Percentiles rank a stretch among this genome's conserved stretches.
These are phyloP conservation scores for Rhodocollybia butyracea DNA, from an alignment of 768 basidiomycete species.

Conservation along the genomic window DNA sequence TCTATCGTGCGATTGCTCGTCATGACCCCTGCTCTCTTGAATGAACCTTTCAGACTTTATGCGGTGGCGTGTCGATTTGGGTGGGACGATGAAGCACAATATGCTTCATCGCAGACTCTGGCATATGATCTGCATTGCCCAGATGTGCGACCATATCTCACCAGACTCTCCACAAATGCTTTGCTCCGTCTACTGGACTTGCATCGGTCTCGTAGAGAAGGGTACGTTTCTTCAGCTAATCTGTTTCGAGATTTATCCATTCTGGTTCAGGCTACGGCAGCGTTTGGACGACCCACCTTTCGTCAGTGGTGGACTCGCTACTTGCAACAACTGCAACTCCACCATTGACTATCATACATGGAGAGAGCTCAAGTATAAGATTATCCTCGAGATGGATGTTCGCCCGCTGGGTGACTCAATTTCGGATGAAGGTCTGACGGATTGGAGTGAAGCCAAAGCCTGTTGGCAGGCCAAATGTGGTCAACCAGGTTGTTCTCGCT, in stretches of 20 bases:
- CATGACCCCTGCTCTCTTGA: slow-evolving; percentile 46
- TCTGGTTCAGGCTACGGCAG: slow-evolving; percentile 30
- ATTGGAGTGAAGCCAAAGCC: slow-evolving; percentile 56
- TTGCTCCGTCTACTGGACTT: slow-evolving; percentile 53
- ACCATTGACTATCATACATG: slow-evolving; percentile 56
- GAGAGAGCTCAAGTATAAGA: slow-evolving; percentile 59
- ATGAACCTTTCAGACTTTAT: slow-evolving; percentile 52
- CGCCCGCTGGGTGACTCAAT: slow-evolving; percentile 61
- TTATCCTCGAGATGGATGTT: slow-evolving; percentile 54
- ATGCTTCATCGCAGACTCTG: slow-evolving; percentile 56
- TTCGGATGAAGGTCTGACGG: slow-evolving; percentile 39
- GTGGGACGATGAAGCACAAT: slow-evolving; percentile 54
- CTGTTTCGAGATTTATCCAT: neutral
- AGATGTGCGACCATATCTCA: slow-evolving; percentile 40
- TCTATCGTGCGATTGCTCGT: slow-evolving; percentile 59
- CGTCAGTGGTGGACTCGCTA: slow-evolving; percentile 40
- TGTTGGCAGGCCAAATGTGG: slow-evolving; percentile 61
- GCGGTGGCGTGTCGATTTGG: slow-evolving; percentile 53
- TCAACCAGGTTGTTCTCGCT: slow-evolving; percentile 38
- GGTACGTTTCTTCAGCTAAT: slow-evolving; percentile 18
- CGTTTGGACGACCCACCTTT: slow-evolving; percentile 58
- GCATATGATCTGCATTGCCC: slow-evolving; percentile 46
- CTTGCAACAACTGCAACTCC: slow-evolving; percentile 50
- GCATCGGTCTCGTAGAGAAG: slow-evolving; percentile 50
- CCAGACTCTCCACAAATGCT: slow-evolving; percentile 46